Base-by-base conservation (phyloP, 2,329 filamentous ascomycete species). In the Aspergillus sp. region DNA sequence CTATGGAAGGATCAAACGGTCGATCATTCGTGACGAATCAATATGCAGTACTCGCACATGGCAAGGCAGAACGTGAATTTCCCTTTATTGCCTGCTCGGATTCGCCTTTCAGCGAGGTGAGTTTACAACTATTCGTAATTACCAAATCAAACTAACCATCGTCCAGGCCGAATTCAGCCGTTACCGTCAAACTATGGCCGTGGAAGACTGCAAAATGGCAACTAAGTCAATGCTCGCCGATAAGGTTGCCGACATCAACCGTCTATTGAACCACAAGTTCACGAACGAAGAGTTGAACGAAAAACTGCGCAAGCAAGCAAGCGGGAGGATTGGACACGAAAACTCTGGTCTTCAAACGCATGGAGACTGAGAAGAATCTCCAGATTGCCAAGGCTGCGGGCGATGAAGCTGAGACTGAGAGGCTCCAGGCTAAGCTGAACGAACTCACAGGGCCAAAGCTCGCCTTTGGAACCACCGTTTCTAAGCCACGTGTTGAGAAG, bases 71-170 rank as follows among this genome's bases (percentile, higher is more conserved):
- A 60, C 86, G 85, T 62, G 83, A 90, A 31, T 96, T 90, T 70
- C 90, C 90, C 5, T 96, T 97, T 66, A 85, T 93, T 49, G 85
- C 85, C 50, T 90, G 91, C 61, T 97, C 93, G 0, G 90, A 95
- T 64, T 82, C 83, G 39, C 75, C 77, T 34, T 87, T 97, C 59
- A 88, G 86, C n/a, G 89, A 93, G 66, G 86, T 88, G 7, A 34
- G 33, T 34, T 13, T 12, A n/a, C 30, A 32, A 32, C 3, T 19
- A 9, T 19, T 6, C 10, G 37, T 19, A 19, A 19, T 19, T 4
- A 19, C 19, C 19, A 19, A 19, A 19, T 19, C 19, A 19, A 19
- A 19, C 34, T 49, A 42, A 42, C 37, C 11, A n/a, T 27, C 34
- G 46, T 19, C 36, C 48, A 93, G 79, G 71, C 76, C 40, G 93